Evolutionary conservation across 2,329 filamentous ascomycete species (phyloP).

Genomic region (Calonectria hawksworthii): DNA sequence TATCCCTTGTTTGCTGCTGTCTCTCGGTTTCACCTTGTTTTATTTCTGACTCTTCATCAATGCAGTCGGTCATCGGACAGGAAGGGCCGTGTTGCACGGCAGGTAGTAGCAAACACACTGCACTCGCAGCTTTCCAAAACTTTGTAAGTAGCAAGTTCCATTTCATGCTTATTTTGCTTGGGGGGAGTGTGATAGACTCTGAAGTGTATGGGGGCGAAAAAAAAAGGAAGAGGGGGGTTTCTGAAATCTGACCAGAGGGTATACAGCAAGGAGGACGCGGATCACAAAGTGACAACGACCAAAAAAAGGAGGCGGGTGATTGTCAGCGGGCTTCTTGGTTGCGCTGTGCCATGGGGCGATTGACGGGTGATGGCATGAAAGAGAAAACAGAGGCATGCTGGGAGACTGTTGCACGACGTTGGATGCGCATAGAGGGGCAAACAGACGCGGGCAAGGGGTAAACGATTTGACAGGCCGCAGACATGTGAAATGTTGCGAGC

Average conservation of each 20-base stretch:
- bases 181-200: not conserved
- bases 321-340: constrained; percentile 6
- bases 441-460: not conserved
- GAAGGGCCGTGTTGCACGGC: not conserved
- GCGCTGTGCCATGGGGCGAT: not conserved
- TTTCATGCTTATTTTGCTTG: not conserved
- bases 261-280: not conserved
- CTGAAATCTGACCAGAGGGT: not conserved
- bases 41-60: not conserved
- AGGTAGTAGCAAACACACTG: not conserved
- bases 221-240: not conserved
- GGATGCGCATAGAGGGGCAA: not conserved
- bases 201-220: not conserved
- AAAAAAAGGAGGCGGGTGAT: not conserved
- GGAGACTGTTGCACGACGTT: constrained; percentile 11
- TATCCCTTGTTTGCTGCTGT: not conserved
- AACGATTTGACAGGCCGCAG: not conserved
- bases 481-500: constrained; percentile 1
- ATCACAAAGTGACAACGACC: not conserved
- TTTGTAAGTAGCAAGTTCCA: not conserved
- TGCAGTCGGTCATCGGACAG: not conserved
- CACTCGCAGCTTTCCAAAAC: not conserved
- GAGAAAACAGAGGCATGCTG: not conserved
- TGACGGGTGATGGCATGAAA: constrained; percentile 12
- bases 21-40: not conserved